Conservation (phyloP, 106 monocot genomes). For the Chionographis japonica region DNA sequence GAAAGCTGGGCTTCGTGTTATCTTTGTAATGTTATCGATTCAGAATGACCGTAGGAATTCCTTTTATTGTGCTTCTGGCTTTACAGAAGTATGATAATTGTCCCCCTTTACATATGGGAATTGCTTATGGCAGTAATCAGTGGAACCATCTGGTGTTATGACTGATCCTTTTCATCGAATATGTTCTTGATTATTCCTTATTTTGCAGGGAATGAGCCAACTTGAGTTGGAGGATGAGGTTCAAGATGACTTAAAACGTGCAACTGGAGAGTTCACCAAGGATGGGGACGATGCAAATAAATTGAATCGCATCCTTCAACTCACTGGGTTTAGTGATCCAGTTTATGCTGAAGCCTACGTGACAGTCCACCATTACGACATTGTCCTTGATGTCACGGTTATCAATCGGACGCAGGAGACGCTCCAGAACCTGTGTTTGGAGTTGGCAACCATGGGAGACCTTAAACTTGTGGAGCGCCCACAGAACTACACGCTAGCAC, state of each 20-base stretch:
- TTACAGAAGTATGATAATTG: no score
- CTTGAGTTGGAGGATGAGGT: slow-evolving; percentile 94
- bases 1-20: no score
- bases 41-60: no score
- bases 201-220: slow-evolving; percentile 82
- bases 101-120: no score
- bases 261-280: slow-evolving; percentile 86
- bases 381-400: slow-evolving; percentile 91
- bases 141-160: not conserved
- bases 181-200: not conserved
- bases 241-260: slow-evolving; percentile 90
- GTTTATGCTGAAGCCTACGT: slow-evolving; percentile 95
- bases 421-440: slow-evolving; percentile 86
- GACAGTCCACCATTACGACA: slow-evolving; percentile 91
- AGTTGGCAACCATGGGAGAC: slow-evolving; percentile 92
- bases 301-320: slow-evolving; percentile 81
- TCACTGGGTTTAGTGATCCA: slow-evolving; percentile 90
- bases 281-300: slow-evolving; percentile 80
- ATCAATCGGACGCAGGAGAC: slow-evolving; percentile 88
- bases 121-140: no score
- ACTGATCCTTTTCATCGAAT: not conserved
- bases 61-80: no score
- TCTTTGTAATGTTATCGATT: no score
- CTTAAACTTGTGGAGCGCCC: slow-evolving; percentile 92
- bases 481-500: slow-evolving; percentile 85